Base-by-base conservation (phyloP, 169 alveolate species). In the Plasmodium falciparum region DNA sequence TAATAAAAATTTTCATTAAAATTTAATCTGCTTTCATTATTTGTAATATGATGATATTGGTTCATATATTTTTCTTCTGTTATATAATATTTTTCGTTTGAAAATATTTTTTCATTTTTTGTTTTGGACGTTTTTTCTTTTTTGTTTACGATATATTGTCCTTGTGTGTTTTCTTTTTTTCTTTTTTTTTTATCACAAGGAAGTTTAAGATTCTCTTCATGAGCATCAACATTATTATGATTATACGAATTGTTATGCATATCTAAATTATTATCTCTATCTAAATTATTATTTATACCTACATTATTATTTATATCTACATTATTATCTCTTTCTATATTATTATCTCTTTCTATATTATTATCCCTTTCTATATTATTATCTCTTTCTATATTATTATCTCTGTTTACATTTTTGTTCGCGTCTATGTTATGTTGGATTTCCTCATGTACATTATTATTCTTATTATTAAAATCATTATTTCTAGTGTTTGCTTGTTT, bases 71-170 rank as follows among this genome's bases (percentile, higher is more conserved):
- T 47, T 15, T 43, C 61, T 72, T 22, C 63, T 5, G 7, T 24
- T 6, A 83, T 6, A 73, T 12, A 83, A 62, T 83, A 39, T 49
- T 54, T 83, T 73, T 83, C 85, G 33, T 26, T 83, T 26, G 85
- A 67, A 61, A 83, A 83, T 3, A 83, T 50, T 56, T 83, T 83
- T 56, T 2, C 33, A 24, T 6, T 29, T 73, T 24, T 54, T 20
- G 11, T 15, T 22, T 47, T 22, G 0, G 12, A 9, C n/a, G 24
- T 2, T 20, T 9, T 62, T 7, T 17, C 45, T 12, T 17, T 17
- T 13, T 62, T 62, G 6, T 54, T 54, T 39, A 39, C 47, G 11
- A 39, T 5, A 39, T 39, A 39, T 39, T 5, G 9, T 39, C 47
- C 0, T 39, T 39, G 47, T 54, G 62, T 56, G 24, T 73, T 47